These are phyloP conservation scores for Phialocephala sp. DNA, from an alignment of 2,329 filamentous ascomycete genomes.

Conservation along the genomic window DNA sequence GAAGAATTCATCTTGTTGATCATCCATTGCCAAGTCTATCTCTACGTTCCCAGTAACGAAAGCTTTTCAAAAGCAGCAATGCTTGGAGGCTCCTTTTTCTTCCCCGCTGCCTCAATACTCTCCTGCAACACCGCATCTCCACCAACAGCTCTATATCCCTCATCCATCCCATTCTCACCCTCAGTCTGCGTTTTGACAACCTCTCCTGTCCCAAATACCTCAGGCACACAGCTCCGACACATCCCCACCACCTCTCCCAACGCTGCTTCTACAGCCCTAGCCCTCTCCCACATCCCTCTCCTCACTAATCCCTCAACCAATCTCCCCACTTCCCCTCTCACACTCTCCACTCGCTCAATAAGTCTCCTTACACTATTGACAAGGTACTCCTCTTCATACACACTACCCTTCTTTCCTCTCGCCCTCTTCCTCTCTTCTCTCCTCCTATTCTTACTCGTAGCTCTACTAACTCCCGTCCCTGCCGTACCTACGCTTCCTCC, in stretches of 20 bases:
- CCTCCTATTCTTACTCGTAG: slow-evolving; percentile 85
- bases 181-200: slow-evolving; percentile 27
- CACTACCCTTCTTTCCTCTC: slow-evolving; percentile 91
- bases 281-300: slow-evolving; percentile 86
- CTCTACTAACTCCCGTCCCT: slow-evolving; percentile 75
- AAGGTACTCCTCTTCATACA: slow-evolving; percentile 98
- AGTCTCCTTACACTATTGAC: slow-evolving; percentile 85
- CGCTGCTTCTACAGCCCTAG: slow-evolving; percentile 74
- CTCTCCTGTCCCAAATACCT: slow-evolving; percentile 65
- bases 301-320: slow-evolving; percentile 80
- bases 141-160: slow-evolving; percentile 40
- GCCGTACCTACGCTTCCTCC: slow-evolving; percentile 64
- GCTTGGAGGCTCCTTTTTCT: slow-evolving; percentile 40
- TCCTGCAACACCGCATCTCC: slow-evolving; percentile 44
- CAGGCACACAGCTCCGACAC: slow-evolving; percentile 68
- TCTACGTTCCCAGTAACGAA: slow-evolving; percentile 45
- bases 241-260: slow-evolving; percentile 76
- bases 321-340: slow-evolving; percentile 73
- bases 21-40: slow-evolving; percentile 11
- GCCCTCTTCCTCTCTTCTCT: slow-evolving; percentile 96
- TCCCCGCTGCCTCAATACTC: slow-evolving; percentile 39
- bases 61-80: slow-evolving; percentile 51
- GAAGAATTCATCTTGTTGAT: not conserved
- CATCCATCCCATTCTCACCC: slow-evolving; percentile 37
- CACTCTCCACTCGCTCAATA: slow-evolving; percentile 78